Base-by-base conservation (phyloP, 1,284 basidiomycete species). In the Cutaneotrichosporon cyanovorans region DNA sequence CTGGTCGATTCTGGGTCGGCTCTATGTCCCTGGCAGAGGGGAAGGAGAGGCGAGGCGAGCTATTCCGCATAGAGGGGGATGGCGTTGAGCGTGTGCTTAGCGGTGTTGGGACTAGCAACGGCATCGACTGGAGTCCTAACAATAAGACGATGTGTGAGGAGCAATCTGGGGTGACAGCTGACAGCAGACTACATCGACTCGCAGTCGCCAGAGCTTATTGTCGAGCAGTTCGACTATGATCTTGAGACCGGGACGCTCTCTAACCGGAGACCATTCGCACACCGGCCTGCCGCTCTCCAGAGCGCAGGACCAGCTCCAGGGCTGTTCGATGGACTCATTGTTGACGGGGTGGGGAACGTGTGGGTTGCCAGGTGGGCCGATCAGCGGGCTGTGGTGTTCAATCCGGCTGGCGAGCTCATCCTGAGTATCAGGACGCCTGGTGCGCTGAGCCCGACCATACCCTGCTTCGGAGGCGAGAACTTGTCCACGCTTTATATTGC, bases 341-440 rank as follows among this genome's bases (percentile, higher is more conserved):
- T 68, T 31, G 71, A 72, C 42, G 62, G 60, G 1, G 42, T 56
- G 1, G 71, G 68, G 9, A 68, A 66, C 38, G 46, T 73, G 5
- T 72, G 68, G 68, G 64, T 59, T 3, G 68, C 67, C 5, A 48
- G 67, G 38, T 72, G 70, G 69, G 60, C 57, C 31, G 65, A 70
- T 40, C 45, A 52, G 11, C 54, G 64, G 31, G 57, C 72, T 7
- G 51, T 72, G n/a, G 59, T 62, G 18, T 66, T 61, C 47, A 43
- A 45, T 1, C 64, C 67, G 0, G 51, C 62, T 14, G 71, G 71
- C 8, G 48, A 54, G 42, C 44, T 68, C 21, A 51, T 68, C 15
- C 53, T 47, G 9, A 48, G 59, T 35, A 57, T 71, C 42, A 45
- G 36, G 15, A 55, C 59, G 11, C 54, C 58, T 0, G 51, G 56